Evolutionary conservation across 352 stramenopile genomes (phyloP).

Genomic region (Pythium plurisporium): DNA sequence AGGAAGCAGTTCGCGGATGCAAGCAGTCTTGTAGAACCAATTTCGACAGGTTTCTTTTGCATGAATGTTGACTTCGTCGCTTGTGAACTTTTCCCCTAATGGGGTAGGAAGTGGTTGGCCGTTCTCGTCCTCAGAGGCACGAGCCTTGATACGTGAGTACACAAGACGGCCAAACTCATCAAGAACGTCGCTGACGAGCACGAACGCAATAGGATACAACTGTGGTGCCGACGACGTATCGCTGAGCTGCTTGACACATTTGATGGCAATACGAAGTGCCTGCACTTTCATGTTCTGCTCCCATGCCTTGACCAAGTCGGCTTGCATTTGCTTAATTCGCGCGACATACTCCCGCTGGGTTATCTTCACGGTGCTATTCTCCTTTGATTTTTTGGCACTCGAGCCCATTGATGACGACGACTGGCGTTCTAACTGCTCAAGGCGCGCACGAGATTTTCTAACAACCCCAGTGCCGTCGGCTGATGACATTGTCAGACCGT

Average conservation of each 20-base stretch:
- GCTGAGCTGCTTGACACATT: slow-evolving; percentile 85
- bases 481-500: slow-evolving; percentile 5
- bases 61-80: slow-evolving; percentile 78
- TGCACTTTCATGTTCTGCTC: slow-evolving; percentile 83
- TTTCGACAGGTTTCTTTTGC: slow-evolving; percentile 91
- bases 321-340: slow-evolving; percentile 77
- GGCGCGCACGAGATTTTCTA: slow-evolving; percentile 59
- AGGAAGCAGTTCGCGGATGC: slow-evolving; percentile 89
- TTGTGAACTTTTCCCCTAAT: slow-evolving; percentile 66
- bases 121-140: slow-evolving; percentile 57
- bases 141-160: slow-evolving; percentile 71
- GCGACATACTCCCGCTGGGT: slow-evolving; percentile 79
- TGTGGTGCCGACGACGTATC: slow-evolving; percentile 71
- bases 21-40: slow-evolving; percentile 94
- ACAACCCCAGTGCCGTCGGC: slow-evolving; percentile 39
- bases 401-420: slow-evolving; percentile 5
- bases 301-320: slow-evolving; percentile 65
- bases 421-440: slow-evolving; percentile 57
- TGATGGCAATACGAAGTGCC: slow-evolving; percentile 88
- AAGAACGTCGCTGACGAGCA: slow-evolving; percentile 83
- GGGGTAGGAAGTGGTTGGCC: slow-evolving; percentile 46
- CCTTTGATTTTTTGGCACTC: slow-evolving; percentile 8
- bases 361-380: slow-evolving; percentile 46
- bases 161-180: slow-evolving; percentile 86
- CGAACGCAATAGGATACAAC: slow-evolving; percentile 89